phyloP scores from a whole-genome alignment of 768 basidiomycete species.

The Phlebiopsis gigantea region DNA sequence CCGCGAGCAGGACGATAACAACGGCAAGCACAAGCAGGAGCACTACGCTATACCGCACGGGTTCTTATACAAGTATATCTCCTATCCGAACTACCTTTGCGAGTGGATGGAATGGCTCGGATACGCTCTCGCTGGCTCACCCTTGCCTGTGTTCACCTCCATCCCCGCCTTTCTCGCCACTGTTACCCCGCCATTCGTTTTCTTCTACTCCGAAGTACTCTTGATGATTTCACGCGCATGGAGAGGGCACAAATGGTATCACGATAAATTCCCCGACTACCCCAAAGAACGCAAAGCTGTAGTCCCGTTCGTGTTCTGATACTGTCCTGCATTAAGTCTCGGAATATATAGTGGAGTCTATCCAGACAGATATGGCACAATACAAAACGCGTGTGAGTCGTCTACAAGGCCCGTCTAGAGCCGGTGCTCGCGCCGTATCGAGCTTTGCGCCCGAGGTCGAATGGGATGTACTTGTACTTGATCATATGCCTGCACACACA shows the following conservation, averaged over 20 bases:
- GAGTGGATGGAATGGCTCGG: constrained; percentile 96
- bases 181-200: constrained; percentile 73
- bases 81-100: constrained; percentile 91
- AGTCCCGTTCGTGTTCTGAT: constrained; percentile 73
- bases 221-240: constrained; percentile 81
- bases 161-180: constrained; percentile 31
- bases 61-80: constrained; percentile 68
- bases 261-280: constrained; percentile 69
- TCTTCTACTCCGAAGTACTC: constrained; percentile 65
- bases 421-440: constrained; percentile 55
- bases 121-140: constrained; percentile 72
- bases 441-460: constrained; percentile 91
- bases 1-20: constrained; percentile 22
- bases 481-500: constrained; percentile 90
- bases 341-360: background rate
- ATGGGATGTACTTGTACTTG: constrained; percentile 96
- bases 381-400: background rate
- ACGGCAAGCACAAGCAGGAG: constrained; percentile 34
- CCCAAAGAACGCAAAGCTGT: constrained; percentile 72
- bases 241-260: constrained; percentile 86
- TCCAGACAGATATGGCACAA: background rate
- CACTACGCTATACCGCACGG: constrained; percentile 82
- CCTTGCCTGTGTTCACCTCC: constrained; percentile 32
- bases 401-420: constrained; percentile 1
- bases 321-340: background rate